Percentiles rank a stretch among this genome's conserved stretches.
These are phyloP conservation scores for Colletotrichum neosansevieriae DNA, from an alignment of 2,329 filamentous ascomycete genomes.

Conservation along the genomic window DNA sequence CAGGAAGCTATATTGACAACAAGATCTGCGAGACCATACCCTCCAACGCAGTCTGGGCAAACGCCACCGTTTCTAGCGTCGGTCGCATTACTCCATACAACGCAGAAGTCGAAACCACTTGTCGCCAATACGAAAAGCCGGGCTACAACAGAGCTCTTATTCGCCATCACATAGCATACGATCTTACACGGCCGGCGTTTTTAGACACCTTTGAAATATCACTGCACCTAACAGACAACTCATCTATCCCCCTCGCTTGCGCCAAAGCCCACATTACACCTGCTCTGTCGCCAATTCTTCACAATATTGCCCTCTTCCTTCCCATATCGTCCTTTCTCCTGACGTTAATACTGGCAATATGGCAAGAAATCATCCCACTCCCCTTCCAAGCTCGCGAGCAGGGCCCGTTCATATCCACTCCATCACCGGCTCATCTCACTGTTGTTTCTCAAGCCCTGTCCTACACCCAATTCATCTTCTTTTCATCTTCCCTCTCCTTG, in stretches of 20 bases:
- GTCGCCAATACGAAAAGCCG: not conserved
- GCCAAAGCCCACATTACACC: not conserved
- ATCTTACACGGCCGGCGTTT: not conserved
- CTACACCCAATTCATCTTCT: slow-evolving; percentile 80
- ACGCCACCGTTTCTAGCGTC: not conserved
- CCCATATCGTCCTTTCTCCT: not conserved
- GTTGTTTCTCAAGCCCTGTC: slow-evolving; percentile 57
- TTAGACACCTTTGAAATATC: not conserved
- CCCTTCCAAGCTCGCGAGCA: not conserved
- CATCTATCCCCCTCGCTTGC: not conserved
- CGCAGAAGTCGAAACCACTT: not conserved
- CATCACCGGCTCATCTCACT: slow-evolving; percentile 2
- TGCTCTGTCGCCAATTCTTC: not conserved
- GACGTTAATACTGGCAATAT: not conserved
- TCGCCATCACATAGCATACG: not conserved
- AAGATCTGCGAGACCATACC: not conserved
- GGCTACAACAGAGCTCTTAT: not conserved
- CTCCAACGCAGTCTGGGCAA: not conserved
- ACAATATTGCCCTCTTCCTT: not conserved
- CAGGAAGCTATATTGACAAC: not conserved
- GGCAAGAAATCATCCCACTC: slow-evolving; percentile 6
- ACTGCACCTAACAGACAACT: not conserved
- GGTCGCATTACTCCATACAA: not conserved
- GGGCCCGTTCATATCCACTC: slow-evolving; percentile 9
- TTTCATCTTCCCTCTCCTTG: slow-evolving; percentile 76